A percentile compares a stretch with the other conserved stretches of the same genome.
Conservation (phyloP, 2,329 filamentous ascomycete species). For the Trichoderma arundinaceum region DNA sequence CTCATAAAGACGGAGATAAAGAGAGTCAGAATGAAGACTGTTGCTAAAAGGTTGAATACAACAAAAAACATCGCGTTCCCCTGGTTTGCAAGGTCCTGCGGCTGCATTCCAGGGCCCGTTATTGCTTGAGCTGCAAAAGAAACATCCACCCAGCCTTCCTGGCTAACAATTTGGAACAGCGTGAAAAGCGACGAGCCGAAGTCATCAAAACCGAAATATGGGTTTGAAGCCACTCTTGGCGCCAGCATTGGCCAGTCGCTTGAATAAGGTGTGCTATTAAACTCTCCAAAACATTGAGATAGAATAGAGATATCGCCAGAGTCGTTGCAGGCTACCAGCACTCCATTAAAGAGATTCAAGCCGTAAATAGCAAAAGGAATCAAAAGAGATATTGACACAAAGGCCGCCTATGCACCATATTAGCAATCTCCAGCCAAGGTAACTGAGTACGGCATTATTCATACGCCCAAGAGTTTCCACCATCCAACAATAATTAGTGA, state of each 20-base stretch:
- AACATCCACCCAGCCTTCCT: conserved; percentile 98
- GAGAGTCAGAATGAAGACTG: conserved; percentile 93
- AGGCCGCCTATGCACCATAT: conserved; percentile 65
- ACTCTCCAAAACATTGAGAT: conserved; percentile 84
- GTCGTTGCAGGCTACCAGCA: conserved; percentile 77
- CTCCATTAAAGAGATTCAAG: conserved; percentile 87
- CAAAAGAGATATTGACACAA: conserved; percentile 90
- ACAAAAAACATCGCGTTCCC: conserved; percentile 95
- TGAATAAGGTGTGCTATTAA: conserved; percentile 73
- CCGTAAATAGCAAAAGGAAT: conserved; percentile 98
- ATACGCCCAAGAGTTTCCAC: conserved; percentile 87
- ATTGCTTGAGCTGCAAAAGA: conserved; percentile 84
- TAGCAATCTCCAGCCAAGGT: conserved; percentile 14
- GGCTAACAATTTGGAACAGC: conserved; percentile 97
- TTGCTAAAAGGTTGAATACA: conserved; percentile 92
- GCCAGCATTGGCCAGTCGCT: conserved; percentile 78
- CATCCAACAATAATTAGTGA: conserved; percentile 92
- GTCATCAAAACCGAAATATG: conserved; percentile 90
- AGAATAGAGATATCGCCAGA: conserved; percentile 61
- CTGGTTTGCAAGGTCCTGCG: conserved; percentile 69
- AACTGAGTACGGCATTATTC: conserved; percentile 40
- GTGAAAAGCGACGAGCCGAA: conserved; percentile 95
- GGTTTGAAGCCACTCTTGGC: conserved; percentile 79
- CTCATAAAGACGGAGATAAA: conserved; percentile 99
- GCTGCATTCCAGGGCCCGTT: conserved; percentile 76